Conservation (phyloP, 116 monocot genomes). For the Posidonia oceanica region DNA sequence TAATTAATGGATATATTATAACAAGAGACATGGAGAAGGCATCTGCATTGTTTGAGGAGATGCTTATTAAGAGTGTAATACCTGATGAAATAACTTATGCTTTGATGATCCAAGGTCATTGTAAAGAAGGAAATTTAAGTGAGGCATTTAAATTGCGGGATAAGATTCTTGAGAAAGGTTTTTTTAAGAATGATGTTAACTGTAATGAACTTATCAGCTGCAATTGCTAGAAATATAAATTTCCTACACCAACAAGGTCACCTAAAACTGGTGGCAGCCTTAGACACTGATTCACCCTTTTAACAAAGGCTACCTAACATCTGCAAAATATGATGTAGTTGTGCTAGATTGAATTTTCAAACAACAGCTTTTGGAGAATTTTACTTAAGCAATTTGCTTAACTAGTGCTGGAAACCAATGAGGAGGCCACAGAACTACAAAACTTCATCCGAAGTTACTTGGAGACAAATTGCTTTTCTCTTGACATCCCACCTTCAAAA, state of each 20-base stretch:
- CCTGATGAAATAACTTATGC: conserved; percentile 49
- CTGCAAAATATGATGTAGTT: too few species aligned
- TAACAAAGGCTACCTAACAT: too few species aligned
- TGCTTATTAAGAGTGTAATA: conserved; percentile 32
- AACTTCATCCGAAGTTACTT: too few species aligned
- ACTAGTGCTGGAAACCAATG: too few species aligned
- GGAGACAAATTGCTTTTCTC: too few species aligned
- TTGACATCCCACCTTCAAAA: too few species aligned
- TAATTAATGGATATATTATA: conserved; percentile 39
- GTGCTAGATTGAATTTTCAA: too few species aligned
- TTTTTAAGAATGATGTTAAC: conserved; percentile 3
- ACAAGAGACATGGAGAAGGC: conserved; percentile 28
- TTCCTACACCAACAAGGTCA: background rate
- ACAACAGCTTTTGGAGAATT: too few species aligned
- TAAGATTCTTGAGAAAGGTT: conserved; percentile 18
- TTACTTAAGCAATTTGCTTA: too few species aligned
- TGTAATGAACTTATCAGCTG: conserved; percentile 16
- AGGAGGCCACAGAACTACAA: too few species aligned
- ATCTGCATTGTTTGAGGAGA: conserved; percentile 46
- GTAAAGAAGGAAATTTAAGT: conserved; percentile 30
- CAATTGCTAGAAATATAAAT: background rate
- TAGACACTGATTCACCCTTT: too few species aligned
- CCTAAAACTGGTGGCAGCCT: too few species aligned
- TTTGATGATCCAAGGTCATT: conserved; percentile 34
- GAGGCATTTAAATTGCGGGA: conserved; percentile 35